Evolutionary conservation across 495 filamentous ascomycete genomes (phyloP).

Genomic region (Penicillium roqueforti): DNA sequence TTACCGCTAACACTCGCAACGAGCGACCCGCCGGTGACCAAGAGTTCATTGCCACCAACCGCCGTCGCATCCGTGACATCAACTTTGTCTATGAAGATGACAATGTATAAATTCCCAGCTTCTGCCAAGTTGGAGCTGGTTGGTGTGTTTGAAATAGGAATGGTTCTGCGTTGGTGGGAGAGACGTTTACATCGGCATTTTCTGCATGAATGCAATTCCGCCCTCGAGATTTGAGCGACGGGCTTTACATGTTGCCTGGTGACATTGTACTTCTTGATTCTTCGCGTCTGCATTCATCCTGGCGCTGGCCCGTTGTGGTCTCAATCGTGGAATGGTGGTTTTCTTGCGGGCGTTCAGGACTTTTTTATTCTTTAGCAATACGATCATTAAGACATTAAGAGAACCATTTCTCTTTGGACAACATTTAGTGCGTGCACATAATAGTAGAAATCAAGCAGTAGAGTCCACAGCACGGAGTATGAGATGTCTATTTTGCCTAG

Average conservation of each 20-base stretch:
- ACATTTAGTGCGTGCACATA: neutral
- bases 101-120: constrained; percentile 52
- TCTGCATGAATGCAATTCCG: neutral
- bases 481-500: neutral
- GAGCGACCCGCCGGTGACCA: constrained; percentile 82
- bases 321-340: neutral
- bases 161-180: neutral
- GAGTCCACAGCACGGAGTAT: neutral
- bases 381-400: constrained; percentile 1
- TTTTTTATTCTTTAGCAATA: constrained; percentile 4
- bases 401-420: neutral
- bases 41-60: constrained; percentile 77
- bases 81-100: constrained; percentile 86
- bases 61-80: constrained; percentile 74
- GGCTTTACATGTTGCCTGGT: neutral
- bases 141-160: neutral
- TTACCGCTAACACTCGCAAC: constrained; percentile 88
- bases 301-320: neutral
- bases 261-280: neutral
- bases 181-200: constrained; percentile 1
- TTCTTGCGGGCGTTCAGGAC: constrained; percentile 1
- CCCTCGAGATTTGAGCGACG: neutral
- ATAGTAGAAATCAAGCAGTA: neutral
- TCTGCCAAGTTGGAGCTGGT: neutral
- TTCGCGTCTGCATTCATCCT: constrained; percentile 2